Evolutionary conservation across 2,329 filamentous ascomycete genomes (phyloP), one percentile per base, ranked within the genome.

Genomic region (Calonectria pauciramosa): DNA sequence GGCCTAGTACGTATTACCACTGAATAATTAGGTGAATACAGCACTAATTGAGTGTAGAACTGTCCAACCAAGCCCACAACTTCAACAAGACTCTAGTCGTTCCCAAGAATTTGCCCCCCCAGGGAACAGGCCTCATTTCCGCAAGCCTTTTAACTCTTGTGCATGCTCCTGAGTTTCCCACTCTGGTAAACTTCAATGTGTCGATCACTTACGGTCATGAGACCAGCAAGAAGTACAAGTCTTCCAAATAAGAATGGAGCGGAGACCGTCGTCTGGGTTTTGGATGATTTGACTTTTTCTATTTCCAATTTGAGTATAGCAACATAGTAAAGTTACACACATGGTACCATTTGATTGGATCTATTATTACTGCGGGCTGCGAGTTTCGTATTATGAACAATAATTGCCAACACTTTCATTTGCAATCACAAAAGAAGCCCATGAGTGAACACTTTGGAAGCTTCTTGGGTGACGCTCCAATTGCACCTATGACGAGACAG

Each of bases 1-100:
- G 86, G 28, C 84, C 84, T 20, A 75, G 82, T 85, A 76, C 47
- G 80, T 60, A 20, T 7, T 8, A 18, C 8, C n/a, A 26, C 14
- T 4, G 4, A 2, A 28, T 4, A 26, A 60, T 16, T 11, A 18
- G 0, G 13, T 13, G 7, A 41, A 60, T 16, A 18, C 4, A 11
- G 13, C n/a, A 23, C 56, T 60, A 41, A 60, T 14, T 18, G 2
- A 38, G n/a, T 16, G 10, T 23, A 60, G 56, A 60, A 9, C 10
- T 36, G 20, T 60, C 56, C 56, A 60, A 60, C 34, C 34, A 60
- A 38, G 32, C 30, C n/a, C 34, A 60, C 13, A 60, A 20, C n/a
- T 60, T 60, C 56, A 60, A 60, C 13, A 60, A 60, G n/a, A 60
- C 56, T n/a, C 36, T 60, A 7, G 23, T 23, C 11, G 20, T 60